phyloP scores from a whole-genome alignment of 768 basidiomycete genomes.

The Pleurotus tuoliensis region DNA sequence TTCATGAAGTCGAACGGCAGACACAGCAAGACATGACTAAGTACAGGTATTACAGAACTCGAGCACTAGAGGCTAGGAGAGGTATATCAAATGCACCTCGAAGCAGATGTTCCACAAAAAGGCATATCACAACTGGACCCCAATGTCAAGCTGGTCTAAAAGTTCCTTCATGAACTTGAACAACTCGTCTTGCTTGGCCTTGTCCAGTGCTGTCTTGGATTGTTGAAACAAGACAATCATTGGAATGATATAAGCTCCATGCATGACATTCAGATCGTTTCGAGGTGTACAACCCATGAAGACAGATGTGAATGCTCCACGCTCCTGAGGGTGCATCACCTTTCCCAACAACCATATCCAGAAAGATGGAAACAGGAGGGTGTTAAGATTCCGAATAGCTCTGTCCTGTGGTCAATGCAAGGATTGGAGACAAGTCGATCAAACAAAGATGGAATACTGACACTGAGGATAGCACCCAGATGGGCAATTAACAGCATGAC shows the following conservation, averaged over 20 bases:
- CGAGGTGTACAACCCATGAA: constrained; percentile 16
- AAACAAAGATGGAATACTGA: constrained; percentile 8
- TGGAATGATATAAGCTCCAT: constrained; percentile 34
- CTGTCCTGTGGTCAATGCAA: constrained; percentile 11
- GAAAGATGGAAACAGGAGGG: constrained; percentile 15
- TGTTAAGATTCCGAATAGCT: constrained; percentile 16
- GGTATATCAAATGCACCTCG: too few relatives aligned
- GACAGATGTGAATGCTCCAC: constrained; percentile 17
- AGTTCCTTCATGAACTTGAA: constrained; percentile 32
- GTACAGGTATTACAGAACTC: too few relatives aligned
- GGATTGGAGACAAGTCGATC: background rate
- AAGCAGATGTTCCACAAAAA: too few relatives aligned
- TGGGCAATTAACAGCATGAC: constrained; percentile 38
- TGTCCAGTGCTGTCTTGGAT: constrained; percentile 24
- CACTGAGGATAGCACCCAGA: constrained; percentile 29
- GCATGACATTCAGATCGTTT: constrained; percentile 27
- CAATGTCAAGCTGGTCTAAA: constrained; percentile 20
- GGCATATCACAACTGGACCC: background rate
- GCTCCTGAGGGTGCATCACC: constrained; percentile 19
- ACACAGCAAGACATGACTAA: too few relatives aligned
- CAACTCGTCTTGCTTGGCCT: constrained; percentile 31
- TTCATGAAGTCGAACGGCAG: too few relatives aligned
- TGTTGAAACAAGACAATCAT: constrained; percentile 23
- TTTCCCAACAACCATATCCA: constrained; percentile 20
- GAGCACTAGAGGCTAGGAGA: too few relatives aligned